A percentile compares a stretch with the other conserved stretches of the same genome.
Conservation (phyloP, 2,329 filamentous ascomycete genomes). For the Cryphonectria nitschkei region DNA sequence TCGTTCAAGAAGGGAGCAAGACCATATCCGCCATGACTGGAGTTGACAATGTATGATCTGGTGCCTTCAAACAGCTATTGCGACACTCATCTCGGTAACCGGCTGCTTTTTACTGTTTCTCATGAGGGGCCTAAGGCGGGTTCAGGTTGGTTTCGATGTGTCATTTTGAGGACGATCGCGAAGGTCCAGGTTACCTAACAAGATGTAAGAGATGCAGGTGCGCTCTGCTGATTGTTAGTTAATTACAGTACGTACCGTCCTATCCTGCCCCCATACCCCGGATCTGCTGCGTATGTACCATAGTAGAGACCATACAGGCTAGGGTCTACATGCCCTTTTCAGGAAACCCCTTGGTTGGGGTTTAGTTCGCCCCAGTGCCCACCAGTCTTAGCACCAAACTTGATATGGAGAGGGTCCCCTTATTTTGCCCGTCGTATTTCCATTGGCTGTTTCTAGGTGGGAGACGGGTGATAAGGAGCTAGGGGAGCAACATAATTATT, state of each 20-base stretch:
- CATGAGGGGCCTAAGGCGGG: not conserved
- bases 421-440: slow-evolving; percentile 21
- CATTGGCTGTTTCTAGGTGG: slow-evolving; percentile 15
- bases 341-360: not conserved
- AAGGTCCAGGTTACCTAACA: not conserved
- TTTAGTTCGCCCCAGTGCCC: not conserved
- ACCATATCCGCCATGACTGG: not conserved
- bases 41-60: not conserved
- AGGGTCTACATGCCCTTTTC: not conserved
- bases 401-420: not conserved
- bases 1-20: not conserved
- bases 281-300: not conserved
- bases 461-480: slow-evolving; percentile 13
- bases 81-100: not conserved
- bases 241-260: not conserved
- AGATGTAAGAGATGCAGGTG: not conserved
- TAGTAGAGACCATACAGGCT: not conserved
- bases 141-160: not conserved
- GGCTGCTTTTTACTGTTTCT: not conserved
- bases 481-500: not conserved
- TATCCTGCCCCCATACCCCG: not conserved
- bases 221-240: not conserved
- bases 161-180: slow-evolving; percentile 8
- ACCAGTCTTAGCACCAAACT: not conserved
- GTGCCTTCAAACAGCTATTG: not conserved